A percentile compares a stretch with the other conserved stretches of the same genome.
Evolutionary conservation across 1,284 basidiomycete genomes (phyloP).

Genomic region (Sphagnurus paluster): DNA sequence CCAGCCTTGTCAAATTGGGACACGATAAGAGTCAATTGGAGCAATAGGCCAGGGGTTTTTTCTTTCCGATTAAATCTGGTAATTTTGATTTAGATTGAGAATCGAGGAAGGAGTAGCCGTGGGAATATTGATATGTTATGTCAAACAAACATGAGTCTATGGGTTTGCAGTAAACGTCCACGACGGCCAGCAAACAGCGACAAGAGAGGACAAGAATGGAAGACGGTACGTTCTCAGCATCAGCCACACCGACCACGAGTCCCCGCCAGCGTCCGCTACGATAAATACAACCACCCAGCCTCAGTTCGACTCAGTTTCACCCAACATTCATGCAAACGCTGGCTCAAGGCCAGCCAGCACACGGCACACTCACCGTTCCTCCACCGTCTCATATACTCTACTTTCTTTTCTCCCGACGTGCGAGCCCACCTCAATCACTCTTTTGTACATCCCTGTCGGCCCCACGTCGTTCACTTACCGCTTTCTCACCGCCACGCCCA

Average conservation of each 20-base stretch:
- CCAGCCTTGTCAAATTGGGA: too few relatives aligned
- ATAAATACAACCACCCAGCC: slow-evolving; percentile 20
- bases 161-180: slow-evolving; percentile 3
- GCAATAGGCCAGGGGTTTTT: too few relatives aligned
- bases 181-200: slow-evolving; percentile 11
- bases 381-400: slow-evolving; percentile 12
- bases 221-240: slow-evolving; percentile 82
- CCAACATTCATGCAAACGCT: slow-evolving; percentile 24
- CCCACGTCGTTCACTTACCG: slow-evolving; percentile 12
- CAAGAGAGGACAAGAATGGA: slow-evolving; percentile 53
- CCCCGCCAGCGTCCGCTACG: slow-evolving; percentile 18
- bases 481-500: slow-evolving; percentile 17
- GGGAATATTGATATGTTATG: background rate
- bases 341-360: slow-evolving; percentile 36
- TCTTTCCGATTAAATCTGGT: too few relatives aligned
- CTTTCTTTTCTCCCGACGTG: slow-evolving; percentile 18
- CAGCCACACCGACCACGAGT: slow-evolving; percentile 42
- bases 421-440: slow-evolving; percentile 14
- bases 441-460: slow-evolving; percentile 18
- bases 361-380: slow-evolving; percentile 5
- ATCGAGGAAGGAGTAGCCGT: background rate
- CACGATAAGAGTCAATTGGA: too few relatives aligned
- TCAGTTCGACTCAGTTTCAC: slow-evolving; percentile 19
- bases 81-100: too few relatives aligned
- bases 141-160: slow-evolving; percentile 8